These are phyloP conservation scores for Dendrocalamus latiflorus DNA, from an alignment of 202 grass and related monocot genomes.

Conservation along the genomic window DNA sequence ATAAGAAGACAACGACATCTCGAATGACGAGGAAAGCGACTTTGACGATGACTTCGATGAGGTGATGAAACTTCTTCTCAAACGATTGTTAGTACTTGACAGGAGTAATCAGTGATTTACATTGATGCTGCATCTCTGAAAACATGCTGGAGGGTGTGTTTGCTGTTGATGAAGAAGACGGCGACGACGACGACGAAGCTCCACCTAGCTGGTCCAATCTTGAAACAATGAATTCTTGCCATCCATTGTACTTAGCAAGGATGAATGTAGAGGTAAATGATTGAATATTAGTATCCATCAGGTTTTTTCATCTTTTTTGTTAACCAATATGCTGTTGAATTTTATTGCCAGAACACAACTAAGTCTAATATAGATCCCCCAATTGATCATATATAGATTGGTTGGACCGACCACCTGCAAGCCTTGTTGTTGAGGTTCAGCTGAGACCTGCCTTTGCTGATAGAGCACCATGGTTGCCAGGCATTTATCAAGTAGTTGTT, in stretches of 20 bases:
- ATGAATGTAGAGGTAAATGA: slow-evolving; percentile 62
- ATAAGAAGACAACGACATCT: slow-evolving; percentile 41
- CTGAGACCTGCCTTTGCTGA: slow-evolving; percentile 70
- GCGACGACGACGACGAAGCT: slow-evolving; percentile 12
- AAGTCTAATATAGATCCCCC: too few relatives aligned
- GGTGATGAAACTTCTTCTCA: slow-evolving; percentile 26
- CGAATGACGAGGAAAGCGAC: slow-evolving; percentile 48
- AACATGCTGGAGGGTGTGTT: slow-evolving; percentile 52
- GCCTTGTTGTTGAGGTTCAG: slow-evolving; percentile 67
- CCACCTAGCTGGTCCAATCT: slow-evolving; percentile 62
- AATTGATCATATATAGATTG: slow-evolving; percentile 86
- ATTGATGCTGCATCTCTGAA: slow-evolving; percentile 26
- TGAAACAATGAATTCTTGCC: slow-evolving; percentile 72
- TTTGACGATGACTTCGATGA: slow-evolving; percentile 57
- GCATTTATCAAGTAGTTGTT: slow-evolving; percentile 38
- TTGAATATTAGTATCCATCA: background rate
- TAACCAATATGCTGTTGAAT: background rate
- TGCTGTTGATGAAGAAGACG: slow-evolving; percentile 39
- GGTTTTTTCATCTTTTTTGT: background rate
- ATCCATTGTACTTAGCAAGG: slow-evolving; percentile 80
- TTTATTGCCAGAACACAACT: slow-evolving; percentile 35
- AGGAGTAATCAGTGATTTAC: background rate
- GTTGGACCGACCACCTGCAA: slow-evolving; percentile 81
- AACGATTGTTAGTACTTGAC: background rate
- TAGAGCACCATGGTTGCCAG: slow-evolving; percentile 62